Evolutionary conservation across 2,329 filamentous ascomycete species (phyloP).

Genomic region (Aspergillus vadensis): DNA sequence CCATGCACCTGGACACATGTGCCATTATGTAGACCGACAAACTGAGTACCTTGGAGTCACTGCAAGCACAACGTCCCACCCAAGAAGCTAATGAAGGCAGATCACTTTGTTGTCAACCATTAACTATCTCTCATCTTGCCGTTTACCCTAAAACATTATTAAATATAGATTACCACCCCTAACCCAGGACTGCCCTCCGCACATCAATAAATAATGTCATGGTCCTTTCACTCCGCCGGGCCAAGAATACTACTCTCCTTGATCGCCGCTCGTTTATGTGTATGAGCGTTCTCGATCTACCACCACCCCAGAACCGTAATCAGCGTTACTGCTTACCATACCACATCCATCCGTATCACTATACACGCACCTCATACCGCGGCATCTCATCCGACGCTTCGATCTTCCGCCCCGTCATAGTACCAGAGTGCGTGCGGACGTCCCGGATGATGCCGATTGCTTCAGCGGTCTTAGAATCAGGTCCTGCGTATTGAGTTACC

Average conservation of each 20-base stretch:
- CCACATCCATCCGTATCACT: background rate
- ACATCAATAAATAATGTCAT: too few species aligned
- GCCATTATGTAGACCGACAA: background rate
- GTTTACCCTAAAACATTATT: background rate
- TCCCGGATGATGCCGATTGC: conserved; percentile 41
- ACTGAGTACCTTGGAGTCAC: background rate
- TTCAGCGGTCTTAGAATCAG: conserved; percentile 42
- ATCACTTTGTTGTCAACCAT: background rate
- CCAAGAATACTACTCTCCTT: conserved; percentile 4
- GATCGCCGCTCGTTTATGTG: background rate
- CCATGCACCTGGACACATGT: background rate
- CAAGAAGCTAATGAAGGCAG: background rate
- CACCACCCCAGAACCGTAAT: background rate
- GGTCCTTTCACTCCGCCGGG: background rate
- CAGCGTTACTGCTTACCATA: background rate
- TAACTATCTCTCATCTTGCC: background rate
- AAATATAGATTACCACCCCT: background rate
- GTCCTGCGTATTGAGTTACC: conserved; percentile 28
- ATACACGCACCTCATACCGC: background rate
- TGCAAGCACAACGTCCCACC: background rate
- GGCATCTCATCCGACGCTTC: conserved; percentile 26
- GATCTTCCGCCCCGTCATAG: conserved; percentile 39
- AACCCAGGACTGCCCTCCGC: too few species aligned
- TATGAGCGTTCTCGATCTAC: conserved; percentile 1
- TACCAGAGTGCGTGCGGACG: conserved; percentile 37